Percentiles rank a stretch among this genome's conserved stretches.
phyloP scores from a whole-genome alignment of 345 rosid species.

The Odontarrhena argentea region DNA sequence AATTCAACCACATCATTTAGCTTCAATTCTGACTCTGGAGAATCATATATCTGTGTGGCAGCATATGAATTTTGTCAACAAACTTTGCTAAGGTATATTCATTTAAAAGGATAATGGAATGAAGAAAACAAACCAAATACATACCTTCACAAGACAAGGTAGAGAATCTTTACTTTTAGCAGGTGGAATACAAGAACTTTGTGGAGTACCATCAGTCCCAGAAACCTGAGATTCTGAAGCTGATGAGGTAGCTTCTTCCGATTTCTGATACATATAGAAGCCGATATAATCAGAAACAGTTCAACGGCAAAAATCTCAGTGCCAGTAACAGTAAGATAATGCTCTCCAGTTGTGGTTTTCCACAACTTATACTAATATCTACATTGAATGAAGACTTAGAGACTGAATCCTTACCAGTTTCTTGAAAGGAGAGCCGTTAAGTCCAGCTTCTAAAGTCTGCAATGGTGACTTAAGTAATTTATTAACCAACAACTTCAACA shows the following conservation, averaged over 20 bases:
- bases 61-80: constrained; percentile 14
- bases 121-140: background rate
- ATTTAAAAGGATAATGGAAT: background rate
- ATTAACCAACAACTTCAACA: background rate
- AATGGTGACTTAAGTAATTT: background rate
- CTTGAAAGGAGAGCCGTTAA: constrained; percentile 55
- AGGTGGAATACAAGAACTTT: constrained; percentile 28
- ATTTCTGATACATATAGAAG: constrained; percentile 49
- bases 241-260: constrained; percentile 53
- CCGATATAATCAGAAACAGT: background rate
- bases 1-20: constrained; percentile 92
- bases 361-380: background rate
- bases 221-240: constrained; percentile 43
- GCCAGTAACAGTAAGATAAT: background rate
- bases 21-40: constrained; percentile 76
- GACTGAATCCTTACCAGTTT: constrained; percentile 58
- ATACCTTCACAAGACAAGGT: constrained; percentile 83
- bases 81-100: background rate
- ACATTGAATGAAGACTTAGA: background rate
- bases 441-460: constrained; percentile 52
- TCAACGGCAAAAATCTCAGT: constrained; percentile 13
- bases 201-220: constrained; percentile 37
- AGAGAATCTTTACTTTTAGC: constrained; percentile 43
- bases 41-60: constrained; percentile 67
- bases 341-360: background rate